Conservation (phyloP, 768 basidiomycete species). For the Xanthoconium stramineum region DNA sequence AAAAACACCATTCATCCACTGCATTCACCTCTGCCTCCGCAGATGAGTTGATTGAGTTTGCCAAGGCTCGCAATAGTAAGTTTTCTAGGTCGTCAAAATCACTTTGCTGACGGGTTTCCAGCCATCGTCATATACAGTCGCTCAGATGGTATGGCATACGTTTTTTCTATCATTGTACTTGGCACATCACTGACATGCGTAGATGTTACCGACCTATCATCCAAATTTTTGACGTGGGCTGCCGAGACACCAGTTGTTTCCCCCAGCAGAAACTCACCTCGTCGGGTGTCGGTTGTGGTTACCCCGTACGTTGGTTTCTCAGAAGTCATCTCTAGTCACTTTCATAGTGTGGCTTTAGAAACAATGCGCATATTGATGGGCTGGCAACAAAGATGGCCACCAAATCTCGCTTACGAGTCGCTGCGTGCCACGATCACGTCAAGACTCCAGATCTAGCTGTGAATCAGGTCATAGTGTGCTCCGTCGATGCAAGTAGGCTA, state of each 20-base stretch:
- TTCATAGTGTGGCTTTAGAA: slow-evolving; percentile 11
- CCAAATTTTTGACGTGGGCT: slow-evolving; percentile 20
- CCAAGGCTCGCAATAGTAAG: slow-evolving; percentile 24
- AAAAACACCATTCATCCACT: neutral
- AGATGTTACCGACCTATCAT: slow-evolving; percentile 19
- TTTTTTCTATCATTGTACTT: neutral
- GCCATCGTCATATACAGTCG: slow-evolving; percentile 20
- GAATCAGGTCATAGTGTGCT: slow-evolving; percentile 39
- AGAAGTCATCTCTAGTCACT: neutral
- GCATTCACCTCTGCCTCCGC: slow-evolving; percentile 4
- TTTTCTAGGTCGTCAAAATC: neutral
- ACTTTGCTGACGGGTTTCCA: slow-evolving; percentile 5
- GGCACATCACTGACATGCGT: neutral
- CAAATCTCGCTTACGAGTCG: slow-evolving; percentile 17
- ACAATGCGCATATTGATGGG: slow-evolving; percentile 10
- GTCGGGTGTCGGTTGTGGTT: slow-evolving; percentile 17
- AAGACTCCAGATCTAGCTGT: slow-evolving; percentile 18
- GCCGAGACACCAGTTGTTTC: neutral
- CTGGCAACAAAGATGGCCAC: slow-evolving; percentile 13
- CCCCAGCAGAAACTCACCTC: neutral
- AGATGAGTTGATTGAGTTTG: slow-evolving; percentile 16
- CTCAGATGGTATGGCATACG: slow-evolving; percentile 15
- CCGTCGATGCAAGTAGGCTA: slow-evolving; percentile 36
- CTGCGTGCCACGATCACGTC: slow-evolving; percentile 8
- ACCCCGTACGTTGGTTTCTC: slow-evolving; percentile 14